These are phyloP conservation scores for Amanita inopinata DNA, from an alignment of 768 basidiomycete genomes.

Conservation along the genomic window DNA sequence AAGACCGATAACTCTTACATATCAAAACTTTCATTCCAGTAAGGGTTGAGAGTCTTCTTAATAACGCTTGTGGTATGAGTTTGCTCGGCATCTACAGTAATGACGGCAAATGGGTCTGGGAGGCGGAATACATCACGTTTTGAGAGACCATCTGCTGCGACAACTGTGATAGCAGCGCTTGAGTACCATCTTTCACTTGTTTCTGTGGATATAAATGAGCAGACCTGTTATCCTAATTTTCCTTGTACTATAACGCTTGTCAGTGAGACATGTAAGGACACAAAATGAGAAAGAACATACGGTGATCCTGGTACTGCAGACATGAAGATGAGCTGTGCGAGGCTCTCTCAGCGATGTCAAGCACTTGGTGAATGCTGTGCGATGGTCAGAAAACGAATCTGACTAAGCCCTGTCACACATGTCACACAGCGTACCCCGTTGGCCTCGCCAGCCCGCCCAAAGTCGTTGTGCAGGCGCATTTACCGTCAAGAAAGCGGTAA, in stretches of 20 bases:
- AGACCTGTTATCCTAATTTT: constrained; percentile 73
- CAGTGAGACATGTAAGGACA: constrained; percentile 1
- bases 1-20: constrained; percentile 46
- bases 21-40: constrained; percentile 98
- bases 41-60: constrained; percentile 90
- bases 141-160: constrained; percentile 88
- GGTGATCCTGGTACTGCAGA: constrained; percentile 35
- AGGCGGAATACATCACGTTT: constrained; percentile 95
- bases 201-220: constrained; percentile 12
- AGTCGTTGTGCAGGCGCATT: too few species aligned
- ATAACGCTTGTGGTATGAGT: constrained; percentile 96
- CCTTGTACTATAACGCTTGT: constrained; percentile 36
- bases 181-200: not conserved
- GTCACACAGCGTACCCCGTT: too few species aligned
- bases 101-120: constrained; percentile 96
- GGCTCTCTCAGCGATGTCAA: too few species aligned
- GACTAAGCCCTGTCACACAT: too few species aligned
- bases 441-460: too few species aligned
- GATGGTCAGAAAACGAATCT: too few species aligned
- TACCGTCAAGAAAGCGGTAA: too few species aligned
- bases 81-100: constrained; percentile 97
- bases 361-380: too few species aligned
- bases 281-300: constrained; percentile 22
- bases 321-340: too few species aligned
- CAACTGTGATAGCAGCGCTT: constrained; percentile 41